Conservation (phyloP, 2,329 filamentous ascomycete genomes). For the Fusarium chuoi region DNA sequence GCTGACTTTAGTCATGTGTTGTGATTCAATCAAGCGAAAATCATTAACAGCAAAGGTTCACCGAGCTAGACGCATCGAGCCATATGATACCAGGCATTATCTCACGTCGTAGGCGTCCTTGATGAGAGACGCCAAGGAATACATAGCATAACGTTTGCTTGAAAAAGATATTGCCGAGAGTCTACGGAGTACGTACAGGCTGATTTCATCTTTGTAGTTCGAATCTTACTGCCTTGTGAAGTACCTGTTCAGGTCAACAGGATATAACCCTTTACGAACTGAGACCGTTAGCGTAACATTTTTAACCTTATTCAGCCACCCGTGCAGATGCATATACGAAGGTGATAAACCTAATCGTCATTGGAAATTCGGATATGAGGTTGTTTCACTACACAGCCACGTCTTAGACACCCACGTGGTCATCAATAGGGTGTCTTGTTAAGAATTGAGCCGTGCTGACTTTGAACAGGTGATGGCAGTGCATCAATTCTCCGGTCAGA, state of each 20-base stretch:
- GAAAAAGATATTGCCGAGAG: neutral
- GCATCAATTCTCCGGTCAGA: neutral
- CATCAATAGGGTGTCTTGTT: neutral
- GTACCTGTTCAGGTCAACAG: neutral
- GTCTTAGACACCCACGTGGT: neutral
- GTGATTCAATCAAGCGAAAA: neutral
- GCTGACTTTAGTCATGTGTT: neutral
- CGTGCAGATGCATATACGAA: neutral
- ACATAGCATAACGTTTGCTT: too few relatives aligned
- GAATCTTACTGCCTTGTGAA: neutral
- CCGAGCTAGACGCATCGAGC: neutral
- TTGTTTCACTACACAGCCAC: neutral
- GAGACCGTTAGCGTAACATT: neutral
- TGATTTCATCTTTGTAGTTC: neutral
- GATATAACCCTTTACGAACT: neutral
- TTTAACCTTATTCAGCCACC: neutral
- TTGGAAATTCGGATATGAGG: neutral
- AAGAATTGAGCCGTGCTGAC: neutral
- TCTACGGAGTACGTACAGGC: neutral
- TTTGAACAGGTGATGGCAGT: neutral
- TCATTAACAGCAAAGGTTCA: neutral
- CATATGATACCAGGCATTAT: neutral
- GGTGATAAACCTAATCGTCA: neutral
- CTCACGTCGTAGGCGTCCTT: neutral
- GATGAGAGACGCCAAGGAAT: neutral